Evolutionary conservation across 2,329 filamentous ascomycete species (phyloP), one percentile per base, ranked within the genome.

Genomic region (Chrysoporthe puriensis): DNA sequence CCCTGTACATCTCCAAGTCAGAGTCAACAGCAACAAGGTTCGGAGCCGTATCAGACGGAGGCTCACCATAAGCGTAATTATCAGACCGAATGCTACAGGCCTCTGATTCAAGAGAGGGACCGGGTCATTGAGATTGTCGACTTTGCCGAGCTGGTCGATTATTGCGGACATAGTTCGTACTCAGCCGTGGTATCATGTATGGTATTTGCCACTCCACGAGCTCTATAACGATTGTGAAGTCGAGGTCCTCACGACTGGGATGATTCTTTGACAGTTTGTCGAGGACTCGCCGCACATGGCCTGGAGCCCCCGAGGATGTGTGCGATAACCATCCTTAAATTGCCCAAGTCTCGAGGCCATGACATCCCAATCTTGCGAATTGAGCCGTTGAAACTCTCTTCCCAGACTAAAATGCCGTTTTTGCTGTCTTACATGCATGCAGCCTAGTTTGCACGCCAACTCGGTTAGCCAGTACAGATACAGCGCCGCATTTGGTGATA

Each of bases 101-200:
- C 46, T 34, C 1, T 3, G 46, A 32, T 34, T 36, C 46, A 62
- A 6, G 14, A 11, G 11, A 5, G 40, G 57, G 36, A 26, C 13
- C 57, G 57, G 57, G 21, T 72, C 71, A 21, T 50, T 34, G 52
- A 72, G 68, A 62, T 73, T 72, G 66, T 73, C 71, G 70, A 68
- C 59, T 63, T 67, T 66, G 46, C 71, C 71, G 61, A 72, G 50
- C 63, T 69, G 48, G 18, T 69, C 69, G 21, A 67, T 43, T 32
- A 71, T 2, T 4, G 14, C 18, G 46, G 50, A 54, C 50, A 54
- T 54, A 4, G 4, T 54, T 32, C 50, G 50, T 54, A 16, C 32
- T 4, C 26, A 32, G 21, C 5, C 50, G 26, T 34, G 11, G 21
- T 54, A 54, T 54, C n/a, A 52, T 26, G 26, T 54, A 54, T 54